Conservation (phyloP, 2,329 filamentous ascomycete species). For the Thielaviopsis euricoi region DNA sequence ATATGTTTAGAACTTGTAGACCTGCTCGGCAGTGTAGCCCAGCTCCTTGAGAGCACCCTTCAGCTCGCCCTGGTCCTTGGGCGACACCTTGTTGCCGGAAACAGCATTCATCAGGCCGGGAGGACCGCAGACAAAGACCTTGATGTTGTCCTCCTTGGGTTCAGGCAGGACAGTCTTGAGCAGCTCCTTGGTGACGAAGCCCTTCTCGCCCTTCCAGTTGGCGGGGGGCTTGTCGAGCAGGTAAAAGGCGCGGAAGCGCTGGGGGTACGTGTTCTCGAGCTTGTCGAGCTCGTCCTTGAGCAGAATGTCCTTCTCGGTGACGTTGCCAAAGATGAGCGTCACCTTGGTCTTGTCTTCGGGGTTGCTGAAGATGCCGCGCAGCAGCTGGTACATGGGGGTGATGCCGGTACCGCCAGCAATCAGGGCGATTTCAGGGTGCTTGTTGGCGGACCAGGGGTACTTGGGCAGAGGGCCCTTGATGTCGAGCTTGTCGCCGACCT, state of each 20-base stretch:
- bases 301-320: slow-evolving; percentile 78
- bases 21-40: slow-evolving; percentile 55
- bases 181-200: slow-evolving; percentile 76
- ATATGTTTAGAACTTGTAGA: slow-evolving; percentile 74
- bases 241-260: slow-evolving; percentile 92
- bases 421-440: slow-evolving; percentile 75
- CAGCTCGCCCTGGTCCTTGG: slow-evolving; percentile 87
- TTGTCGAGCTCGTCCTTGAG: slow-evolving; percentile 70
- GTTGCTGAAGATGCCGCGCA: slow-evolving; percentile 86
- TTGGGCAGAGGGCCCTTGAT: slow-evolving; percentile 95
- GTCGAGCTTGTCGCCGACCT: slow-evolving; percentile 64
- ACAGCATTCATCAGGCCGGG: slow-evolving; percentile 88
- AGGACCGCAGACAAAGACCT: slow-evolving; percentile 91
- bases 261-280: slow-evolving; percentile 88
- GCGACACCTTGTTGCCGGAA: slow-evolving; percentile 76
- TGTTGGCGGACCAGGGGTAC: slow-evolving; percentile 79
- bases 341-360: slow-evolving; percentile 95
- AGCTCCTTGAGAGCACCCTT: slow-evolving; percentile 67
- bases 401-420: slow-evolving; percentile 95
- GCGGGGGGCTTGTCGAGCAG: slow-evolving; percentile 71
- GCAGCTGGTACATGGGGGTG: slow-evolving; percentile 94
- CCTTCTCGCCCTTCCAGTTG: slow-evolving; percentile 60
- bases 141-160: slow-evolving; percentile 81
- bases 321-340: slow-evolving; percentile 84
- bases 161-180: slow-evolving; percentile 90